Conservation (phyloP, 2,329 filamentous ascomycete genomes). For the Exophiala viscosa region DNA sequence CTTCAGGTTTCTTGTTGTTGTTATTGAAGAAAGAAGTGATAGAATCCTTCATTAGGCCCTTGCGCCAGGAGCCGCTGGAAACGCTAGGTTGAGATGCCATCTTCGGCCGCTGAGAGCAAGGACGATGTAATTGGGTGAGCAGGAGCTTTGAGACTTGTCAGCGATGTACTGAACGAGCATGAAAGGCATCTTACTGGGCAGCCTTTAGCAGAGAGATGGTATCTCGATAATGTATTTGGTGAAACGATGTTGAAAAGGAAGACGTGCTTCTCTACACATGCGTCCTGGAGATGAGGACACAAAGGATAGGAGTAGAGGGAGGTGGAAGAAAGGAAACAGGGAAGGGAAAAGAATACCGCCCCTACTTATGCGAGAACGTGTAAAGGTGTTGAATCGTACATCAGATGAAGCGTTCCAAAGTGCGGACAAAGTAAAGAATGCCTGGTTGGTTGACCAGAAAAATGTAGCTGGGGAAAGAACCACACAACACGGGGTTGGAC, state of each 20-base stretch:
- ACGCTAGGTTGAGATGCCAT: constrained; percentile 1
- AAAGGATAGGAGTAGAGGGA: neutral
- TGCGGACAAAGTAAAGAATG: neutral
- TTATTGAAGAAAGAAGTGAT: constrained; percentile 9
- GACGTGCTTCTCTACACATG: constrained; percentile 3
- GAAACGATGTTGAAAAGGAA: constrained; percentile 3
- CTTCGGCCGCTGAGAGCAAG: neutral
- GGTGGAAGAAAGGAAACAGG: neutral
- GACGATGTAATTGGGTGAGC: neutral
- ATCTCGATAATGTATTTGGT: constrained; percentile 12
- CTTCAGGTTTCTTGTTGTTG: constrained; percentile 4
- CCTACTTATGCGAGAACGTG: constrained; percentile 8
- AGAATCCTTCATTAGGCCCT: constrained; percentile 7
- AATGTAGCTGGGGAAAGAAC: constrained; percentile 7
- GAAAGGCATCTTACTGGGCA: constrained; percentile 1
- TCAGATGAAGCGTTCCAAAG: constrained; percentile 1
- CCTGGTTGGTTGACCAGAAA: constrained; percentile 6
- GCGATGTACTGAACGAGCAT: neutral
- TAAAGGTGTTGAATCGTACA: neutral
- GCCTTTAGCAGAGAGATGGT: constrained; percentile 9
- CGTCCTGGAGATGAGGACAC: neutral
- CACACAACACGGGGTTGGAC: constrained; percentile 1
- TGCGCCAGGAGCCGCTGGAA: constrained; percentile 10
- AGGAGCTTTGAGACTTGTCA: neutral
- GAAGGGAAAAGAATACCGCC: constrained; percentile 2